Base-by-base conservation (phyloP, 441 rosid species). In the Syzygium malaccense region DNA sequence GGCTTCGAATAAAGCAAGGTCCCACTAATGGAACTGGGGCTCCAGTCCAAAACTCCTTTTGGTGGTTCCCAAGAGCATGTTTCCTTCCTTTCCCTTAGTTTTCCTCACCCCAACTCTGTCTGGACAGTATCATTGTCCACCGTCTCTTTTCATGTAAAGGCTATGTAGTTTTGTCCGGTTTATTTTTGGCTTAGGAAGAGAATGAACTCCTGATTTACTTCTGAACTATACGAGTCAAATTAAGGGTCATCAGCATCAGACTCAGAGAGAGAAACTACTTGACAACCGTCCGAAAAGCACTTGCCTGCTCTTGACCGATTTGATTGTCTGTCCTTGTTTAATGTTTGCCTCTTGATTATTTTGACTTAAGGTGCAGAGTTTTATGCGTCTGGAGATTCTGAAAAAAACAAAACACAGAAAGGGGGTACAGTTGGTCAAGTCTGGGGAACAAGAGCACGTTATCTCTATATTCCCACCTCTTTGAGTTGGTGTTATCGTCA, bases 1-100 rank as follows among this genome's bases (percentile, higher is more conserved):
- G 83, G 78, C 88, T 83, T 88, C 86, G 90, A 89, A 89, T 84
- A 88, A 86, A 88, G 92, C 88, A 17, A 89, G 45, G 85, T 41
- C 51, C 83, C 83, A 75, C 51, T 41, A 12, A 37, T 75, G 83
- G n/a, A 10, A 75, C 41, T 75, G 83, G 83, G 49, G 7, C 13
- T 28, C 37, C 79, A 85, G 54, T 26, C 87, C 88, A 86, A 89
- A 85, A 26, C 15, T 33, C 55, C 55, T 64, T 86, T 80, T 75
- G 87, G 79, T 87, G 85, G 86, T 83, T 87, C 68, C 86, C 51
- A 58, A 53, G 64, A 32, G 87, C 87, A 84, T 88, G 89, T 86
- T 89, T 87, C 88, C 89, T 62, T 57, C 54, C 87, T 85, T 37
- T 80, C 30, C 54, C 60, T 78, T 75, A 23, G 51, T 75, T 75